Evolutionary conservation across 2,329 filamentous ascomycete genomes (phyloP).

Genomic region (Penicillium sclerotiorum): DNA sequence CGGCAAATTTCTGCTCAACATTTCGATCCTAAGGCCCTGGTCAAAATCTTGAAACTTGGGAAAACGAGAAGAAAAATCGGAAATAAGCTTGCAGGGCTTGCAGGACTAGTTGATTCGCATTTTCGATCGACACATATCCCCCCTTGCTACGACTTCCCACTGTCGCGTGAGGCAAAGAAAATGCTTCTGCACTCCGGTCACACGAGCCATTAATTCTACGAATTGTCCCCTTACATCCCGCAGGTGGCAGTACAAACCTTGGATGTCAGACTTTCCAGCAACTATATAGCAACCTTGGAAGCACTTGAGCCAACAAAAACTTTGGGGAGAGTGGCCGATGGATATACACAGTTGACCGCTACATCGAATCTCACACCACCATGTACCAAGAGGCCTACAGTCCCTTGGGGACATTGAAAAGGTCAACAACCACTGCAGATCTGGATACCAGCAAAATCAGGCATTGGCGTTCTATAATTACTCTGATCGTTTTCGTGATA

Average conservation of each 20-base stretch:
- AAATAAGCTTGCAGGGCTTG: neutral
- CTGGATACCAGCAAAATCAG: constrained; percentile 60
- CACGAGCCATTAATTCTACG: constrained; percentile 1
- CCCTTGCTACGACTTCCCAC: neutral
- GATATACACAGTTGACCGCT: too few relatives aligned
- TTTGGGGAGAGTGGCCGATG: too few relatives aligned
- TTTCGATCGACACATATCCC: neutral
- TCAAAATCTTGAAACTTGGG: too few relatives aligned
- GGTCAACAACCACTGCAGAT: constrained; percentile 29
- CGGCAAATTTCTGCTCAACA: too few relatives aligned
- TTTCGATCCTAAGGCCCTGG: too few relatives aligned
- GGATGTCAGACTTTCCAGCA: constrained; percentile 4
- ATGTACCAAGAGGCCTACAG: neutral
- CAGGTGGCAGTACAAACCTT: constrained; percentile 3
- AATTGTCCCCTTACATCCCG: constrained; percentile 11
- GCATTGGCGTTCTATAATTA: constrained; percentile 70
- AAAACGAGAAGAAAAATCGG: neutral
- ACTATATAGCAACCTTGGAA: constrained; percentile 1
- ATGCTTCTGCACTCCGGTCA: constrained; percentile 1
- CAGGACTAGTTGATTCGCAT: neutral
- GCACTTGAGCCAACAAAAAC: too few relatives aligned
- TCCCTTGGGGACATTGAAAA: neutral
- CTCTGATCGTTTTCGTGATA: constrained; percentile 67
- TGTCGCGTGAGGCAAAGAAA: neutral
- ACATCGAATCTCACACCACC: neutral